A percentile compares a stretch with the other conserved stretches of the same genome.
phyloP scores from a whole-genome alignment of 192 early-diverging fungal genomes.

The Endogone sp. region DNA sequence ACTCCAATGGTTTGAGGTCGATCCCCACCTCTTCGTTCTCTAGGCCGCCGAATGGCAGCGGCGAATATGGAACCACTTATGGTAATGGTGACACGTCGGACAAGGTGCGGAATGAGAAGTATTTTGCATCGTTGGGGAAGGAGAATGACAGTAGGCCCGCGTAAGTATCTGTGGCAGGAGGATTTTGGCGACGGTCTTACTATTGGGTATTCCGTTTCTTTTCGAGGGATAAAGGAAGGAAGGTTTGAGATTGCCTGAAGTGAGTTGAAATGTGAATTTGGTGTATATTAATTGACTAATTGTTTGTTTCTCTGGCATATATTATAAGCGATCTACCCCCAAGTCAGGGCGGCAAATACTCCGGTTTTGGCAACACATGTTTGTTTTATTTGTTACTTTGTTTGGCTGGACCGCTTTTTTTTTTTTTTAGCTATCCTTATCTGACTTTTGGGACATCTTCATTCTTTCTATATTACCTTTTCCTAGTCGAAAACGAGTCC shows the following conservation, averaged over 20 bases:
- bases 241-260: not conserved
- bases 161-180: constrained; percentile 8
- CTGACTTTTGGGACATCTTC: not conserved
- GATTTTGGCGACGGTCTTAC: not conserved
- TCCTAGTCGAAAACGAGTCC: constrained; percentile 14
- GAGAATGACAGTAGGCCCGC: constrained; percentile 54
- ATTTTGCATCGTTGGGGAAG: constrained; percentile 64
- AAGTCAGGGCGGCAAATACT: constrained; percentile 73
- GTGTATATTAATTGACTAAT: too few species aligned
- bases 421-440: too few species aligned
- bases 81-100: constrained; percentile 17
- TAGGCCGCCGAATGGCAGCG: constrained; percentile 22
- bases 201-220: too few species aligned
- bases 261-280: not conserved
- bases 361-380: constrained; percentile 64
- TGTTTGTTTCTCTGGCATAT: not conserved
- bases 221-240: too few species aligned
- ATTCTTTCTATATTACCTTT: too few species aligned
- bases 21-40: constrained; percentile 16
- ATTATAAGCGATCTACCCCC: constrained; percentile 47
- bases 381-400: not conserved
- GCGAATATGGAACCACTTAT: constrained; percentile 22
- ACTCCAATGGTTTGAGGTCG: constrained; percentile 5
- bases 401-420: not conserved
- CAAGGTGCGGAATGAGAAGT: constrained; percentile 73